Base-by-base conservation (phyloP, 2,329 filamentous ascomycete species). In the Fusarium torulosum region DNA sequence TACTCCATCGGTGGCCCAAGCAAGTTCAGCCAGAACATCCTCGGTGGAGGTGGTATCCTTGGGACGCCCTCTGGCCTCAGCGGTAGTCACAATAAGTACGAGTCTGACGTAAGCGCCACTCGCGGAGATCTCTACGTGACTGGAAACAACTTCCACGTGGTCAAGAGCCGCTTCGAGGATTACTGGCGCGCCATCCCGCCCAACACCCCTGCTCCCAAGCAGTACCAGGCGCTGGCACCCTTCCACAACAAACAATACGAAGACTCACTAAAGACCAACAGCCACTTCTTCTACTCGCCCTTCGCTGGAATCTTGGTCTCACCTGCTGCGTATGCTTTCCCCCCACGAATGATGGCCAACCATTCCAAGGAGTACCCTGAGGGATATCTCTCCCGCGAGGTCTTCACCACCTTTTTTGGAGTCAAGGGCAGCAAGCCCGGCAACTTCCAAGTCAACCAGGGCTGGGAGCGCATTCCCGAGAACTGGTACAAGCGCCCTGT, bases 81-180 rank as follows among this genome's bases (percentile, higher is more conserved):
- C 17, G 82, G 82, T 19, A 82, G 82, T 3, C 86, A 88, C 71
- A 86, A 87, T 70, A 83, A 83, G 59, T 83, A 85, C 66, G 85
- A 88, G 75, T 76, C 80, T 2, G 85, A 88, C 73, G 82, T 77
- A 0, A 86, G 83, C 41, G 78, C 80, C 40, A 85, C 84, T 0
- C 79, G 69, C 11, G 79, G 80, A 17, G 85, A 87, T 61, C 75
- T 88, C 0, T 86, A 87, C 66, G 66, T 78, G 19, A 83, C 81
- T 1, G 82, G 82, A 4, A 82, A 88, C 64, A 80, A 80, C 52
- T 82, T 79, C 50, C 81, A 79, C 7, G 77, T 88, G 70, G 80
- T 85, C 63, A 77, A 86, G 68, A 78, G 78, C 17, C 80, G 82
- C 40, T 87, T 86, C 67, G 52, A 57, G 8, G 33, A 49, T 43